phyloP scores from a whole-genome alignment of 371 early-diverging fungal genomes.

The Apophysomyces ossiformis region DNA sequence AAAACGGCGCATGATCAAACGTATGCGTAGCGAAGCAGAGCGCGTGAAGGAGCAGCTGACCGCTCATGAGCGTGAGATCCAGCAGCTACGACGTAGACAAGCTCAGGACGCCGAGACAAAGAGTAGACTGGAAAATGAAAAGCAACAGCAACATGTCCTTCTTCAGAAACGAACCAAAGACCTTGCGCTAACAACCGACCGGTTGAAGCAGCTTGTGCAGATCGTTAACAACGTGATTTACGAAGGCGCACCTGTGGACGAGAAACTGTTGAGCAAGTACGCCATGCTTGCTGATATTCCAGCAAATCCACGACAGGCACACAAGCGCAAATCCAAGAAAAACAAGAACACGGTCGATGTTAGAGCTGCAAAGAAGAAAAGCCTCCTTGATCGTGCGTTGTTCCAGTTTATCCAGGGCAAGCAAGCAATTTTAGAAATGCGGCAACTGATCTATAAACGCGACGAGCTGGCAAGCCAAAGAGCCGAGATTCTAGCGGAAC shows the following conservation, averaged over 20 bases:
- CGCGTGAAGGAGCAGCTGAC: constrained; percentile 62
- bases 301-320: background rate
- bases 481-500: constrained; percentile 63
- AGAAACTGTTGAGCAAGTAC: constrained; percentile 24
- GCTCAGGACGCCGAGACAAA: constrained; percentile 61
- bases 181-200: constrained; percentile 52
- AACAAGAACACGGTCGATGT: constrained; percentile 17
- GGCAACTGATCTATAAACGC: constrained; percentile 43
- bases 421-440: constrained; percentile 45
- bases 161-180: constrained; percentile 54
- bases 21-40: constrained; percentile 75
- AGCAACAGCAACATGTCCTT: constrained; percentile 57
- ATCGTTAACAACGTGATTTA: constrained; percentile 40
- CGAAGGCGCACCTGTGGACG: constrained; percentile 33
- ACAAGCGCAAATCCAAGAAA: constrained; percentile 16
- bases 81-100: constrained; percentile 66
- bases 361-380: constrained; percentile 49
- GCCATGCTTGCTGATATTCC: constrained; percentile 22
- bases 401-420: constrained; percentile 46
- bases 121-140: constrained; percentile 64
- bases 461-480: constrained; percentile 66
- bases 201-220: constrained; percentile 48
- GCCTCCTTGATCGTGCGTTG: constrained; percentile 61
- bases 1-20: constrained; percentile 74
- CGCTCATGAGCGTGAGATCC: constrained; percentile 70